phyloP scores from a whole-genome alignment of 768 basidiomycete species.

The Imleria badia region DNA sequence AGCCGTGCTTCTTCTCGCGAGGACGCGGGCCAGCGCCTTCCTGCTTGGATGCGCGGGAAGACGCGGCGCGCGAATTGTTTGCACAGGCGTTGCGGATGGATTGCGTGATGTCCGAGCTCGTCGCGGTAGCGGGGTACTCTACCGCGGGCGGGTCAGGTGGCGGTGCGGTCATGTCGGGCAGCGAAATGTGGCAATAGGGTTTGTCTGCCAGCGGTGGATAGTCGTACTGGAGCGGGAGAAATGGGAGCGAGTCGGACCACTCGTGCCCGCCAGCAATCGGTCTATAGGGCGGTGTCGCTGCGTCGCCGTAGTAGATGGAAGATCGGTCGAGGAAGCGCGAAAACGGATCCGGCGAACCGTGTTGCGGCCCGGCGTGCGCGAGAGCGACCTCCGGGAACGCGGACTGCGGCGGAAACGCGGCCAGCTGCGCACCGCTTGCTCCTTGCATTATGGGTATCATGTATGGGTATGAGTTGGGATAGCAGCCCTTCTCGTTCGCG shows the following conservation, averaged over 20 bases:
- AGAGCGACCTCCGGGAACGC: slow-evolving; percentile 14
- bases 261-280: slow-evolving; percentile 24
- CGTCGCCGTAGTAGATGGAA: slow-evolving; percentile 17
- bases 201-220: not conserved
- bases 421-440: slow-evolving; percentile 8
- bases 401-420: slow-evolving; percentile 15
- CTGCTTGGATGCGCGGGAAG: slow-evolving; percentile 30
- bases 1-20: slow-evolving; percentile 73
- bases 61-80: slow-evolving; percentile 16
- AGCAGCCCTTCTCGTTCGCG: not conserved
- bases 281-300: not conserved
- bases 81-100: slow-evolving; percentile 34
- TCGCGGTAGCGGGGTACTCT: slow-evolving; percentile 12
- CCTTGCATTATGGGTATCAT: slow-evolving; percentile 12
- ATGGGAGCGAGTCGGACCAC: slow-evolving; percentile 24
- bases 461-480: not conserved
- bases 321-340: slow-evolving; percentile 33
- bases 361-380: not conserved
- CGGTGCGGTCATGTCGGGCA: slow-evolving; percentile 7
- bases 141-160: not conserved
- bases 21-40: slow-evolving; percentile 30
- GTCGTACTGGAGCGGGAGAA: slow-evolving; percentile 22
- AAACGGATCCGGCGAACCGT: slow-evolving; percentile 22
- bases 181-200: not conserved
- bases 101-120: slow-evolving; percentile 30